Conservation (phyloP, 1,284 basidiomycete genomes). For the Naganishia sp. region DNA sequence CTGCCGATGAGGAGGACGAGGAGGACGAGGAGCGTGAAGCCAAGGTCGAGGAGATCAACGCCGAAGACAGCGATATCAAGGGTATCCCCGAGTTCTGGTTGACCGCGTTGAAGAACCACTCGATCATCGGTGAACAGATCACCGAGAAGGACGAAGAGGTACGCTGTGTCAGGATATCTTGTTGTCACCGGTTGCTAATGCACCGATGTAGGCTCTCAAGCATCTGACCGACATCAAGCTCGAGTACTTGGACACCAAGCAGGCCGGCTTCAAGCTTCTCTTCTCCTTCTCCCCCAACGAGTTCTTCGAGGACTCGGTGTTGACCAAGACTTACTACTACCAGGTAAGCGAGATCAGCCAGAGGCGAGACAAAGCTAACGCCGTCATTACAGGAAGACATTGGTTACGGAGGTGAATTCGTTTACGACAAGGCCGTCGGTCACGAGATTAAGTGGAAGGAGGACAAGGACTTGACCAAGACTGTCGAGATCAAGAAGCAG, state of each 20-base stretch:
- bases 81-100: slow-evolving; percentile 98
- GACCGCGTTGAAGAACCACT: slow-evolving; percentile 89
- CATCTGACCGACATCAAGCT: slow-evolving; percentile 69
- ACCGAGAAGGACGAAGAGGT: slow-evolving; percentile 85
- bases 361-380: too few species aligned
- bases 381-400: slow-evolving; percentile 64
- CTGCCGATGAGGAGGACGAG: slow-evolving; percentile 58
- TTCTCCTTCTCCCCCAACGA: slow-evolving; percentile 84
- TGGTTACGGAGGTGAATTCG: slow-evolving; percentile 90
- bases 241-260: slow-evolving; percentile 65
- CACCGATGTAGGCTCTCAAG: slow-evolving; percentile 58
- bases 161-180: slow-evolving; percentile 46
- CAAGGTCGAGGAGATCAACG: slow-evolving; percentile 50
- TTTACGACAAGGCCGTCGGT: slow-evolving; percentile 90
- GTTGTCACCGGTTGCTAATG: slow-evolving; percentile 9
- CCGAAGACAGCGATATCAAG: slow-evolving; percentile 48
- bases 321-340: slow-evolving; percentile 95
- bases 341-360: slow-evolving; percentile 58
- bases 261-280: slow-evolving; percentile 86
- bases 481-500: slow-evolving; percentile 98
- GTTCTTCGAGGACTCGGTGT: slow-evolving; percentile 78
- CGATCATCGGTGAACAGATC: slow-evolving; percentile 82
- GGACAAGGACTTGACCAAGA: slow-evolving; percentile 95
- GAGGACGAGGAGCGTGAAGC: slow-evolving; percentile 56
- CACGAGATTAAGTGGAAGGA: slow-evolving; percentile 95